Conservation (phyloP, 306 rosid genomes). For the Citrullus amarus region DNA sequence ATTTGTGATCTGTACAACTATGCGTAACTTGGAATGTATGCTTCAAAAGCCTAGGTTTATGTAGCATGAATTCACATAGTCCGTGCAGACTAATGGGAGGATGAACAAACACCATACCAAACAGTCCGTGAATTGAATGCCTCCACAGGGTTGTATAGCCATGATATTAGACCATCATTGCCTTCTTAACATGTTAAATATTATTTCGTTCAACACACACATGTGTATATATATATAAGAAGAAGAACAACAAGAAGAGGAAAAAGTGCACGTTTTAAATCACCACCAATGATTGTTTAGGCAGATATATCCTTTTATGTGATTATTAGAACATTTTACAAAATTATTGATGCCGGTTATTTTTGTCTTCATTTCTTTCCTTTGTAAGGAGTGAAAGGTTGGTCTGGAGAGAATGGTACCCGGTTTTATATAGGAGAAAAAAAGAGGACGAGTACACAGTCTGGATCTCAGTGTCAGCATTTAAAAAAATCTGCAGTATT, state of each 20-base stretch:
- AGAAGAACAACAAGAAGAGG: too few relatives aligned
- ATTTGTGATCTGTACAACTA: background rate
- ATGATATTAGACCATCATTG: background rate
- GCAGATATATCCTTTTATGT: too few relatives aligned
- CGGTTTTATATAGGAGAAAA: background rate
- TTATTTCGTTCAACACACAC: background rate
- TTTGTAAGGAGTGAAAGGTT: background rate
- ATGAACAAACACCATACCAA: background rate
- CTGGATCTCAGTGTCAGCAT: background rate
- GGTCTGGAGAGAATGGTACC: background rate
- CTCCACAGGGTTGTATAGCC: background rate
- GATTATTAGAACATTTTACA: background rate
- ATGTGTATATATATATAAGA: too few relatives aligned
- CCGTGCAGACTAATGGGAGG: background rate
- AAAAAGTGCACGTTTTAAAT: too few relatives aligned
- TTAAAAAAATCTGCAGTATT: background rate
- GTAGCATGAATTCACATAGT: background rate
- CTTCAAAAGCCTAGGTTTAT: background rate
- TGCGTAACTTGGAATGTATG: background rate
- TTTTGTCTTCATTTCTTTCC: background rate
- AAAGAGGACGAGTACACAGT: background rate
- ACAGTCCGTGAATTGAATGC: background rate
- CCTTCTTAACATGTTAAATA: background rate
- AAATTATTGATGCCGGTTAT: background rate
- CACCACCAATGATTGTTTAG: too few relatives aligned